Evolutionary conservation across 2,329 filamentous ascomycete species (phyloP), one percentile per base, ranked within the genome.

Genomic region (Trichoderma sp.): DNA sequence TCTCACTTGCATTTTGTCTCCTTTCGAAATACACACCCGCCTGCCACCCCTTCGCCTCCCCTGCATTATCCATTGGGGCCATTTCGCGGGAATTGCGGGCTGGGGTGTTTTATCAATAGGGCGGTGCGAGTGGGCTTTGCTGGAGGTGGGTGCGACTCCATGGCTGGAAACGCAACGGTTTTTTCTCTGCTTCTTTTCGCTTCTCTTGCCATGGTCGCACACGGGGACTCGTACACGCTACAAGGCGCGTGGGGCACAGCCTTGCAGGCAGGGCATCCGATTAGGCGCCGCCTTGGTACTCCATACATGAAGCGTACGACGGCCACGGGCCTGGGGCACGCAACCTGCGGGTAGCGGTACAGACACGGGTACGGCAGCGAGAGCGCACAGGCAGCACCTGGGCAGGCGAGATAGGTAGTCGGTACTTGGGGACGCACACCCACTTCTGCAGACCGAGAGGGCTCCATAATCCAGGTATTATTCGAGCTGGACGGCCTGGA

Each of bases 31-130:
- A 60, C 68, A 70, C 68, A 47, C 60, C 68, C 68, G 63, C 60
- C 18, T 51, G 57, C 57, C 66, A 70, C 68, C 58, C 43, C 43
- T 30, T 53, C 32, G n/a, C 53, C 57, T 30, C 64, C 63, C 63
- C 26, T 72, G 70, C 70, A 72, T 63, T 68, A 51, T 64, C 56
- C 64, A 72, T 68, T 72, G 63, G 70, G 63, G 70, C 53, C 61
- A 60, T 58, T 60, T 67, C 70, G 70, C 70, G 70, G 70, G 70
- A 72, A 72, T 72, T 68, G 63, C 70, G 70, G 70, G 70, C 70
- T 72, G 70, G 70, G 63, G 63, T 67, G 63, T 58, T 64, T 70
- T 63, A 70, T 62, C 60, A 70, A 57, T 56, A 63, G 47, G 43
- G 47, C 58, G 68, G 68, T 70, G 60, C 68, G 68, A 28, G 68